A percentile compares a stretch with the other conserved stretches of the same genome.
phyloP scores from a whole-genome alignment of 305 asterid species.

The Ruellia speciosa region DNA sequence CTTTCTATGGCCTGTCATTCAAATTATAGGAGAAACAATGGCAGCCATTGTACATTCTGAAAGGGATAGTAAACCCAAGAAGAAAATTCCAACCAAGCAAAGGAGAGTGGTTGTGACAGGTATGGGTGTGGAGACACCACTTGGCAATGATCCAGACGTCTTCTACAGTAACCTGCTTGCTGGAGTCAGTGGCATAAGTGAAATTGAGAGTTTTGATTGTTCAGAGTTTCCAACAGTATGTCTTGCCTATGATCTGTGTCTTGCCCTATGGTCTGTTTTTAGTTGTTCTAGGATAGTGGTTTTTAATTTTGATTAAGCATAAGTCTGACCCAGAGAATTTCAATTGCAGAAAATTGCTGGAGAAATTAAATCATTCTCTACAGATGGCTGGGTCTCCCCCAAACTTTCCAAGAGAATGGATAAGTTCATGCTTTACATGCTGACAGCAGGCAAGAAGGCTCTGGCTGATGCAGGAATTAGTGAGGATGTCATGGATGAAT shows the following conservation, averaged over 20 bases:
- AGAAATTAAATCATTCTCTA: conserved; percentile 81
- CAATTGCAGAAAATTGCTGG: conserved; percentile 87
- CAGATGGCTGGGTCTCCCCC: conserved; percentile 90
- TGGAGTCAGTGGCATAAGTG: conserved; percentile 87
- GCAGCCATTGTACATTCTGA: conserved; percentile 43
- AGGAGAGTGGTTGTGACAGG: conserved; percentile 97
- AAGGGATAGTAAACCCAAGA: conserved; percentile 44
- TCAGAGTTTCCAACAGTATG: conserved; percentile 85
- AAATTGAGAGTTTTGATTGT: conserved; percentile 87
- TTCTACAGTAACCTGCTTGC: conserved; percentile 81
- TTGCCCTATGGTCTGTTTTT: conserved; percentile 16
- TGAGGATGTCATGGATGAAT: conserved; percentile 62
- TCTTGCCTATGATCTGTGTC: conserved; percentile 20
- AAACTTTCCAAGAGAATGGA: conserved; percentile 90
- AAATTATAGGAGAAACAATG: conserved; percentile 50
- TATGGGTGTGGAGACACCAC: conserved; percentile 88
- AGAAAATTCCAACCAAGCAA: conserved; percentile 60
- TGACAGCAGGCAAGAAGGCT: conserved; percentile 94
- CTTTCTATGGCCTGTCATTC: conserved; percentile 18
- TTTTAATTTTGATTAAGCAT: not conserved
- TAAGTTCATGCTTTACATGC: conserved; percentile 87
- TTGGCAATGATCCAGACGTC: conserved; percentile 74
- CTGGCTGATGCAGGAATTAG: conserved; percentile 75
- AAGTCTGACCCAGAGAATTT: conserved; percentile 25
- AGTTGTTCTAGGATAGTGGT: conserved; percentile 15